Conservation (phyloP, 2,329 filamentous ascomycete species). For the Graphium sp. region DNA sequence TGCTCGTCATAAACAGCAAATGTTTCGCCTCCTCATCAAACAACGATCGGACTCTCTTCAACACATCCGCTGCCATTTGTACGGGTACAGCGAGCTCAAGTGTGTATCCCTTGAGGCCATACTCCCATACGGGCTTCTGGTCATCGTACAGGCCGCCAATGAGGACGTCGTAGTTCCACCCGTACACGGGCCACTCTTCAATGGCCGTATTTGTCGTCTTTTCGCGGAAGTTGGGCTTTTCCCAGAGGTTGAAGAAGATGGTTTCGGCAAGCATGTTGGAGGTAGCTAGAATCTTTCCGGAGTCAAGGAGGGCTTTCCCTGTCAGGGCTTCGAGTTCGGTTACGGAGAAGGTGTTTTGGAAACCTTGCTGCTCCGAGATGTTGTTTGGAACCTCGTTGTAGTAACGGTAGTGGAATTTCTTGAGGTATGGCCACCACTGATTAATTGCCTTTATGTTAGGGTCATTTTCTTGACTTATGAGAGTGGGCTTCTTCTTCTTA, state of each 20-base stretch:
- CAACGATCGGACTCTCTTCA: slow-evolving; percentile 26
- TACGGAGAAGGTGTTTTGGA: slow-evolving; percentile 33
- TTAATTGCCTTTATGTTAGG: slow-evolving; percentile 6
- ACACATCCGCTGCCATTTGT: slow-evolving; percentile 28
- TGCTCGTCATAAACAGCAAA: slow-evolving; percentile 27
- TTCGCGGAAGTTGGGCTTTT: slow-evolving; percentile 32
- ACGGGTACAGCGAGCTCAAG: slow-evolving; percentile 33
- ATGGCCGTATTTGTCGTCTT: slow-evolving; percentile 27
- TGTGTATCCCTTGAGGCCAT: slow-evolving; percentile 26
- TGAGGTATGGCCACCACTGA: slow-evolving; percentile 33
- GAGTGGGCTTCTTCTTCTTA: slow-evolving; percentile 8
- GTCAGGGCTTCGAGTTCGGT: slow-evolving; percentile 22
- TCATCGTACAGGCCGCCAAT: slow-evolving; percentile 31
- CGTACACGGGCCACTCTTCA: slow-evolving; percentile 28
- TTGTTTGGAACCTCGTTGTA: slow-evolving; percentile 26
- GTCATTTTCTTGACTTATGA: no score
- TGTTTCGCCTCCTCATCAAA: slow-evolving; percentile 27
- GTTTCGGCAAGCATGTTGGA: slow-evolving; percentile 31
- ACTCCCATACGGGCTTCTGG: slow-evolving; percentile 31
- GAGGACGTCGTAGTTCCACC: slow-evolving; percentile 34
- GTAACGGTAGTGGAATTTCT: slow-evolving; percentile 34
- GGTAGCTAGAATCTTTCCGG: slow-evolving; percentile 24
- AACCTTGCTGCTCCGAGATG: slow-evolving; percentile 24
- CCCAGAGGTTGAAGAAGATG: slow-evolving; percentile 30
- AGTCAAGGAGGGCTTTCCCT: slow-evolving; percentile 23